These are phyloP conservation scores for Globisporangium irregulare DNA, from an alignment of 352 stramenopile genomes.

Conservation along the genomic window DNA sequence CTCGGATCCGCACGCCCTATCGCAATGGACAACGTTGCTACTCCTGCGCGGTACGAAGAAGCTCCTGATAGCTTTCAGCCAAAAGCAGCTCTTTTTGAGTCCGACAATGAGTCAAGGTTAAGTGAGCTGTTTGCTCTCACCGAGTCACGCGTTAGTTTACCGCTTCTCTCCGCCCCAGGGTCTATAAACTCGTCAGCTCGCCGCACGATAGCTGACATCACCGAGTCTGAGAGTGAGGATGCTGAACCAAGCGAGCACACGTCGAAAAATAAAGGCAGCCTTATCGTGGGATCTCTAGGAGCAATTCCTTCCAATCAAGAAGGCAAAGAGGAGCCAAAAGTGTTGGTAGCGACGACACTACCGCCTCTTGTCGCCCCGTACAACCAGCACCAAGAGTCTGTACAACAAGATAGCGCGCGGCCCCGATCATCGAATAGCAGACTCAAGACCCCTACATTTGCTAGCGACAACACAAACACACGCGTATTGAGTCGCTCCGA, in stretches of 20 bases:
- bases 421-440: neutral
- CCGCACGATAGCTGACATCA: neutral
- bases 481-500: constrained; percentile 34
- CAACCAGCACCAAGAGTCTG: neutral
- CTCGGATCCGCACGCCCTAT: neutral
- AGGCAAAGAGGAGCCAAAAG: neutral
- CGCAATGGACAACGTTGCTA: neutral
- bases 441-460: neutral
- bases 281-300: neutral
- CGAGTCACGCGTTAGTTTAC: neutral
- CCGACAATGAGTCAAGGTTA: neutral
- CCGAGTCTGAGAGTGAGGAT: neutral
- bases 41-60: neutral
- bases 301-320: neutral
- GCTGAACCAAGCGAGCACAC: neutral
- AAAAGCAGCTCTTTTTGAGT: neutral
- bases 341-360: neutral
- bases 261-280: neutral
- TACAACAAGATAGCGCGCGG: neutral
- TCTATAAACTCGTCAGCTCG: neutral
- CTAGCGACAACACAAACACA: neutral
- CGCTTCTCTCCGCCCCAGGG: neutral
- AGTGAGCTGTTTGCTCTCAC: constrained; percentile 5
- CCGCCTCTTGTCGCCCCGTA: neutral
- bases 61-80: neutral